These are phyloP conservation scores for Morella rubra DNA, from an alignment of 306 rosid genomes.

Conservation along the genomic window DNA sequence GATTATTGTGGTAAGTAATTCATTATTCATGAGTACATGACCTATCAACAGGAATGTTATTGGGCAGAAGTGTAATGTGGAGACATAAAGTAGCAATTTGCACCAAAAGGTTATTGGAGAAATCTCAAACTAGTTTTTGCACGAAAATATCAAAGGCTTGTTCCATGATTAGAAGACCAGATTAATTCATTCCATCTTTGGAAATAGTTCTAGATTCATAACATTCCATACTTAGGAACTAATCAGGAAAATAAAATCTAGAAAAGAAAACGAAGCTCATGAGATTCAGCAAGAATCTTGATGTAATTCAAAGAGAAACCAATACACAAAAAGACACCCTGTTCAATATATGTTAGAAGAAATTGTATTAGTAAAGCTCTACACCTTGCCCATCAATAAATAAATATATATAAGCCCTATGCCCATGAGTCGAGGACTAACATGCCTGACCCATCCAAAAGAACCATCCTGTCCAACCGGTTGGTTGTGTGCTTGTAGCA, in stretches of 20 bases:
- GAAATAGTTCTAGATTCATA: neutral
- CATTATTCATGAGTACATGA: neutral
- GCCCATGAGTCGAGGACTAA: neutral
- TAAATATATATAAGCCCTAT: neutral
- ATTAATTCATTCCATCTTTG: neutral
- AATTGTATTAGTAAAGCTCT: neutral
- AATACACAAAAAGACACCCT: neutral
- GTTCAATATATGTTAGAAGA: neutral
- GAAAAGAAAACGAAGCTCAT: neutral
- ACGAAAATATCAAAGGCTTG: neutral
- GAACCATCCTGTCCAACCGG: neutral
- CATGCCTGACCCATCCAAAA: neutral
- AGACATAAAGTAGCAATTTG: neutral
- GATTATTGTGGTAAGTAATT: neutral
- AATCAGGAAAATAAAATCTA: neutral
- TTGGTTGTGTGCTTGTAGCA: conserved; percentile 1
- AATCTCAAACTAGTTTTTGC: neutral
- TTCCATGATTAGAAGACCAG: neutral
- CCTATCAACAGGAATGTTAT: neutral
- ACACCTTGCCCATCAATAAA: too few relatives aligned
- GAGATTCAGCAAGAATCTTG: neutral
- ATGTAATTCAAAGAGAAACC: neutral
- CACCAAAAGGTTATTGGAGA: neutral
- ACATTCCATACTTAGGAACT: neutral
- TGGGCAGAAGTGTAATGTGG: neutral